A percentile compares a stretch with the other conserved stretches of the same genome.
Evolutionary conservation across 2,329 filamentous ascomycete species (phyloP).

Genomic region (Cytospora leucostoma): DNA sequence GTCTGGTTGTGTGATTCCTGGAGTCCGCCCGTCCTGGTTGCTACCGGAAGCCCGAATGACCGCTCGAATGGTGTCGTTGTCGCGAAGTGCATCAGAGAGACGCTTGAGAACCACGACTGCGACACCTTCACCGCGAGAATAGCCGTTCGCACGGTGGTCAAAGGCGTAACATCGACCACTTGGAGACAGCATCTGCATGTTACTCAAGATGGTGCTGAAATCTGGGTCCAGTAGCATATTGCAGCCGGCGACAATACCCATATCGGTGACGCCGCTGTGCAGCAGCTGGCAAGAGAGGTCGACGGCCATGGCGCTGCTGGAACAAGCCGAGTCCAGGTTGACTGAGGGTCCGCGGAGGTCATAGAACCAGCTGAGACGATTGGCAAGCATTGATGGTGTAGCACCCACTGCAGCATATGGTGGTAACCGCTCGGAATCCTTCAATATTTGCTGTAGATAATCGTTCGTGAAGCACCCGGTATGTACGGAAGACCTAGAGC

Average conservation of each 20-base stretch:
- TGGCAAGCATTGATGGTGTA: conserved; percentile 34
- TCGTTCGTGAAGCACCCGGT: conserved; percentile 43
- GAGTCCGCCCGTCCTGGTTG: conserved; percentile 43
- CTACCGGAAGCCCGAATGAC: conserved; percentile 36
- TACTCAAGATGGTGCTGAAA: conserved; percentile 25
- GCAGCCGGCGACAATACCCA: conserved; percentile 11
- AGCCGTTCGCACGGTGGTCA: conserved; percentile 38
- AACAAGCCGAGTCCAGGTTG: conserved; percentile 43
- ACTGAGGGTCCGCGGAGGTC: conserved; percentile 41
- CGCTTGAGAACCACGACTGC: conserved; percentile 44
- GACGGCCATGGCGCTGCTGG: conserved; percentile 24
- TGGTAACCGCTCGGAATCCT: conserved; percentile 38
- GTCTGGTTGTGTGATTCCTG: conserved; percentile 44
- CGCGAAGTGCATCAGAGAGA: conserved; percentile 42
- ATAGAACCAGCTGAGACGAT: conserved; percentile 45
- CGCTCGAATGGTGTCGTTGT: conserved; percentile 41
- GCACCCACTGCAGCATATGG: conserved; percentile 23
- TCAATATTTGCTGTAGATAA: conserved; percentile 35
- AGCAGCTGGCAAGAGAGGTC: conserved; percentile 14
- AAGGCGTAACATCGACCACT: conserved; percentile 35
- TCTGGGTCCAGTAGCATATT: conserved; percentile 29
- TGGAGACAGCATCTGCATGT: conserved; percentile 23
- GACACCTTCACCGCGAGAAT: conserved; percentile 35
- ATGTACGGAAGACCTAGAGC: conserved; percentile 39
- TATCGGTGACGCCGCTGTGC: conserved; percentile 11